Base-by-base conservation (phyloP, 768 basidiomycete species). In the Erythrobasidium yunnanense region DNA sequence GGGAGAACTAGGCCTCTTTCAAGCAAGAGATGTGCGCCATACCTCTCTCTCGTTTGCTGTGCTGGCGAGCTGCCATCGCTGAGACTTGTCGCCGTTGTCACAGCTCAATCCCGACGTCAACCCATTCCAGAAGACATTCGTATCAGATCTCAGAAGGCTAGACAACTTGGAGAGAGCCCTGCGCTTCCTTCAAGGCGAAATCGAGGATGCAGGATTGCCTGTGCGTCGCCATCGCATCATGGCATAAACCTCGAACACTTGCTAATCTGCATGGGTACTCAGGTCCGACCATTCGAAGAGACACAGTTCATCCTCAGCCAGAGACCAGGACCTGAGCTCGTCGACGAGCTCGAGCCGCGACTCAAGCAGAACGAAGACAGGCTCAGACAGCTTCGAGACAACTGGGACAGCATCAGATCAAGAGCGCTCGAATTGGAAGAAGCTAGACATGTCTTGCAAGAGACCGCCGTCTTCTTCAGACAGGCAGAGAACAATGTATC, bases 61-160 rank as follows among this genome's bases (percentile, higher is more conserved):
- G 15, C 25, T 66, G 29, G 32, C 20, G 62, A 32, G 53, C 23
- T 8, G 53, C 4, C 7, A 27, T 55, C 23, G 23, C 30, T 33
- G 15, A 15, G 7, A 17, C 8, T 25, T 30, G 45, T 35, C 25
- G 25, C 25, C 35, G 1, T 42, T n/a, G 18, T 6, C 25, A 2
- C 74, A 97, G 92, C 79, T 97, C 71, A 97, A 97, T 77, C 89
- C 92, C 13, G 83, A 83, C 68, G 85, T 96, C 72, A 96, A 93
- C 77, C 88, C 93, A 18, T 99, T 97, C 80, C 93, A 99, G 81
- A 88, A 95, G 69, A 91, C 92, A 4, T 99, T 93, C 76, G 89
- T 95, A 68, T 89, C 87, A 34, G 92, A 95, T 76, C 90, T 99
- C 70, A 85, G 95, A 45, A 38, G 52, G 2, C 83, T 93, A 67